phyloP scores from a whole-genome alignment of 345 rosid genomes.

The Noccaea caerulescens region DNA sequence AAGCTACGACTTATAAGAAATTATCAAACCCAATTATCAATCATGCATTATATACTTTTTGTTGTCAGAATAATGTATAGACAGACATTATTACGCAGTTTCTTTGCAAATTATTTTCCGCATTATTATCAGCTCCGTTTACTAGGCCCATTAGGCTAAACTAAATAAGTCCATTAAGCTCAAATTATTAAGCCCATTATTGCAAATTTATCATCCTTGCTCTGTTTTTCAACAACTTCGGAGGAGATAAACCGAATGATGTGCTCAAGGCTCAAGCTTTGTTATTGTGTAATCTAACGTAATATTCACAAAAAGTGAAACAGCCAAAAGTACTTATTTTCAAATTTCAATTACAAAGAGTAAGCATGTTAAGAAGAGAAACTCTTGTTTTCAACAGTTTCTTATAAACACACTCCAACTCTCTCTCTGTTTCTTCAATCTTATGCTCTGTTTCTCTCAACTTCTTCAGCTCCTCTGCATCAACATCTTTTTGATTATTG shows the following conservation, averaged over 20 bases:
- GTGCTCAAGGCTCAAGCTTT: neutral
- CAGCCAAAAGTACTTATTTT: neutral
- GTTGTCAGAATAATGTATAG: constrained; percentile 5
- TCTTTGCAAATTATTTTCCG: neutral
- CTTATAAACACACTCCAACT: constrained; percentile 49
- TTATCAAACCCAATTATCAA: constrained; percentile 24
- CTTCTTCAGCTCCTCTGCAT: constrained; percentile 34
- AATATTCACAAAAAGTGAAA: constrained; percentile 18
- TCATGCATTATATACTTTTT: constrained; percentile 11
- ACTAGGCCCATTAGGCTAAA: neutral
- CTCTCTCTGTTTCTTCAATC: constrained; percentile 50
- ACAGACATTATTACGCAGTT: constrained; percentile 11
- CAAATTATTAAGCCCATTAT: constrained; percentile 6
- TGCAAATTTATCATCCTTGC: neutral
- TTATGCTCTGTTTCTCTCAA: constrained; percentile 43
- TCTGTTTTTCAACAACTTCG: constrained; percentile 7
- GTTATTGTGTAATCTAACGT: constrained; percentile 2
- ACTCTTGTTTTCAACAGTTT: constrained; percentile 53
- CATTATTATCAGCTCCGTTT: neutral
- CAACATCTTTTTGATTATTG: constrained; percentile 27
- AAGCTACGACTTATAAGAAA: constrained; percentile 12
- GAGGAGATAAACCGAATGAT: neutral
- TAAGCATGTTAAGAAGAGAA: constrained; percentile 51
- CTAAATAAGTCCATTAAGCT: neutral
- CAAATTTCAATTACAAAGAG: constrained; percentile 24